A percentile compares a stretch with the other conserved stretches of the same genome.
phyloP scores from a whole-genome alignment of 176 grass and related monocot species.

The Oryza punctata region DNA sequence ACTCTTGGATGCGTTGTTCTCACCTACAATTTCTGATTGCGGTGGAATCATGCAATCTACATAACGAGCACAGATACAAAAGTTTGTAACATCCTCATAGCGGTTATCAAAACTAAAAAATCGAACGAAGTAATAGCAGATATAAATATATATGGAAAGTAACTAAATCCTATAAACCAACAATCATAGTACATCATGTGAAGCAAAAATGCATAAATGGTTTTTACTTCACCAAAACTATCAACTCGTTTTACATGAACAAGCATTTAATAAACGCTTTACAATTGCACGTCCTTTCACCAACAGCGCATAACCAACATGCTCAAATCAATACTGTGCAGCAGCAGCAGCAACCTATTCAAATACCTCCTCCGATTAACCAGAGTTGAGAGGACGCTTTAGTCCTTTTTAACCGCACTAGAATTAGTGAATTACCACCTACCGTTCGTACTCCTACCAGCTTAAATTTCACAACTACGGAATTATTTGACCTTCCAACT shows the following conservation, averaged over 20 bases:
- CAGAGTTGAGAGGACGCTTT: neutral
- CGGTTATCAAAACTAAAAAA: neutral
- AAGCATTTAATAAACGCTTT: neutral
- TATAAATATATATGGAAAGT: neutral
- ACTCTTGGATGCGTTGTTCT: conserved; percentile 56
- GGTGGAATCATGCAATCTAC: conserved; percentile 38
- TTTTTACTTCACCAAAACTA: conserved; percentile 6
- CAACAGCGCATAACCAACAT: neutral
- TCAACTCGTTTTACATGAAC: neutral
- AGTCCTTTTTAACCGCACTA: neutral
- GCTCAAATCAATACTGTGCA: neutral
- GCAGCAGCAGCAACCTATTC: neutral
- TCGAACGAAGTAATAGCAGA: neutral
- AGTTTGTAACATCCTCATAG: neutral
- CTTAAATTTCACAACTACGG: neutral
- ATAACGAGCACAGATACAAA: neutral
- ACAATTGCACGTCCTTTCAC: neutral
- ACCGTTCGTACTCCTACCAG: neutral
- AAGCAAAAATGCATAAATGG: neutral
- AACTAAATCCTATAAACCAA: neutral
- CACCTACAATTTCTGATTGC: conserved; percentile 44
- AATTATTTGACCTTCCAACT: no score
- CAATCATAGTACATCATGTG: neutral
- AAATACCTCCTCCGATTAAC: neutral
- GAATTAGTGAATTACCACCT: neutral